Percentiles rank a stretch among this genome's conserved stretches.
These are phyloP conservation scores for Murraya koenigii DNA, from an alignment of 345 rosid species.

Conservation along the genomic window DNA sequence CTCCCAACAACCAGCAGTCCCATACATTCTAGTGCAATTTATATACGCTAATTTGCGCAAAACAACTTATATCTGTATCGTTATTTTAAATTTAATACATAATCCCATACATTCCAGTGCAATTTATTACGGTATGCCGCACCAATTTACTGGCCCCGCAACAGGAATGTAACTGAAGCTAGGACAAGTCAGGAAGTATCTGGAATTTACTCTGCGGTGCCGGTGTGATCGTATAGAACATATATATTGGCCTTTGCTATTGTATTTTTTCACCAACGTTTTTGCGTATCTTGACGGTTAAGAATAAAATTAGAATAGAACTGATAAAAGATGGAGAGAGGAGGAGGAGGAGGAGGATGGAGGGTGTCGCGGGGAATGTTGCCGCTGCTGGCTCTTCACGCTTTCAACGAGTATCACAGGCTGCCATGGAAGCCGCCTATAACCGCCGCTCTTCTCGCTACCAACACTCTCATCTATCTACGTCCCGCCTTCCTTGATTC, in stretches of 20 bases:
- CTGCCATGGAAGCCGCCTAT: conserved; percentile 92
- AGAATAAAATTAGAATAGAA: background rate
- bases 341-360: conserved; percentile 22
- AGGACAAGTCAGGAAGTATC: background rate
- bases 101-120: too few species aligned
- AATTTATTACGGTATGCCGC: too few species aligned
- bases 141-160: background rate
- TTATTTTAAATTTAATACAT: too few species aligned
- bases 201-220: background rate
- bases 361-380: conserved; percentile 59
- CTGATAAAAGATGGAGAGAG: conserved; percentile 11
- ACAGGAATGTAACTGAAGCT: background rate
- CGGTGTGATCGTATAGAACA: background rate
- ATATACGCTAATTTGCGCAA: too few species aligned
- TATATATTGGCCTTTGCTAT: too few species aligned
- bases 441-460: conserved; percentile 75
- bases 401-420: conserved; percentile 65
- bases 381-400: conserved; percentile 72
- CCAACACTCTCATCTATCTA: conserved; percentile 70
- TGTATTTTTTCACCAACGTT: too few species aligned
- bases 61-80: too few species aligned
- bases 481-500: conserved; percentile 62
- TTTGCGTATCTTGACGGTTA: background rate
- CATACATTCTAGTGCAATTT: too few species aligned
- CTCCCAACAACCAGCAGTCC: too few species aligned